Evolutionary conservation across 768 basidiomycete genomes (phyloP).

Genomic region (Fomitopsis pulvina): DNA sequence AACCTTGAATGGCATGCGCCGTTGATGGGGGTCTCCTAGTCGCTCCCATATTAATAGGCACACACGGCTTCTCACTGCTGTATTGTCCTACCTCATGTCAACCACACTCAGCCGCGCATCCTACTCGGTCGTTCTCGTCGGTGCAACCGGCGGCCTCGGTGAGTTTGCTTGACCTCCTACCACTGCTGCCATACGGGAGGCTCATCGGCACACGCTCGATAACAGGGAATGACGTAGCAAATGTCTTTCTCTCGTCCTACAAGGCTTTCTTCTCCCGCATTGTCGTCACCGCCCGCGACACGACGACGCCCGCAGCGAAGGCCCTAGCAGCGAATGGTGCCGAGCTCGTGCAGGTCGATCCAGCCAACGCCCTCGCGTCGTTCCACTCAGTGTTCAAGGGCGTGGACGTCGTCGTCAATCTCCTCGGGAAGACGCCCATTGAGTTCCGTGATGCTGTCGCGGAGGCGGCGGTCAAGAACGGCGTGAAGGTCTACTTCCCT

Average conservation of each 20-base stretch:
- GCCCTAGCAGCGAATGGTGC: slow-evolving; percentile 13
- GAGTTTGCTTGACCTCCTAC: not conserved
- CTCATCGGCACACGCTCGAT: not conserved
- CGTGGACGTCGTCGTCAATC: slow-evolving; percentile 19
- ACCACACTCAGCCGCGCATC: not conserved
- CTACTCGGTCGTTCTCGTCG: slow-evolving; percentile 3
- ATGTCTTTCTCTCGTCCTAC: slow-evolving; percentile 10
- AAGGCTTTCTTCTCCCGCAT: slow-evolving; percentile 11
- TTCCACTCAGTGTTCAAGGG: slow-evolving; percentile 10
- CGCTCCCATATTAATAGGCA: too few relatives aligned
- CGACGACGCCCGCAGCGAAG: slow-evolving; percentile 5
- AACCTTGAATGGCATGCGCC: too few relatives aligned
- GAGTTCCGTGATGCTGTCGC: slow-evolving; percentile 6
- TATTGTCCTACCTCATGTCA: slow-evolving; percentile 3
- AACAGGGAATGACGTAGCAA: slow-evolving; percentile 5
- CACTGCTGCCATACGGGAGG: not conserved
- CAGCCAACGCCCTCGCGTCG: not conserved
- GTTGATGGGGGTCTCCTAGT: too few relatives aligned
- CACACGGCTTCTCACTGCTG: too few relatives aligned
- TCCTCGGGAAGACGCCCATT: not conserved
- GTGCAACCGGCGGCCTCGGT: slow-evolving; percentile 2
- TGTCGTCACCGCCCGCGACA: slow-evolving; percentile 12
- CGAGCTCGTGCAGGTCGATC: slow-evolving; percentile 7
- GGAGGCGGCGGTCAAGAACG: slow-evolving; percentile 6
- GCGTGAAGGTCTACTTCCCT: slow-evolving; percentile 17